A percentile compares a stretch with the other conserved stretches of the same genome.
These are phyloP conservation scores for Lepidium aucheri DNA, from an alignment of 345 rosid species.

Conservation along the genomic window DNA sequence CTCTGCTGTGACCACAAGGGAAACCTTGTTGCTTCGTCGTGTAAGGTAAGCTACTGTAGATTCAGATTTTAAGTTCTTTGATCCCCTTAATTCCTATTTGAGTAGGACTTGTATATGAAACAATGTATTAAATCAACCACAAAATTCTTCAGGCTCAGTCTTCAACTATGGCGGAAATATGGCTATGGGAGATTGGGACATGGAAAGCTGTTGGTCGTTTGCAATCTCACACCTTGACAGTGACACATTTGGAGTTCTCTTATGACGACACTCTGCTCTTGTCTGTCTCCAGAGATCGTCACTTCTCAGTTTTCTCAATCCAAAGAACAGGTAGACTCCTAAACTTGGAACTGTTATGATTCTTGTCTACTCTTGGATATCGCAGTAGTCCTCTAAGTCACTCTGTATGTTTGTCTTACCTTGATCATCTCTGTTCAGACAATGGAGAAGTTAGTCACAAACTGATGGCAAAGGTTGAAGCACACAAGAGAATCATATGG, in stretches of 20 bases:
- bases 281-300: conserved; percentile 93
- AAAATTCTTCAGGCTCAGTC: conserved; percentile 66
- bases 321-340: conserved; percentile 41
- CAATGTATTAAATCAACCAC: background rate
- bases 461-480: conserved; percentile 69
- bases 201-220: conserved; percentile 84
- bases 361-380: background rate
- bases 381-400: background rate
- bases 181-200: conserved; percentile 93
- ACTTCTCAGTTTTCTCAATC: conserved; percentile 74
- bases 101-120: background rate
- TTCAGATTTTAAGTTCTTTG: background rate
- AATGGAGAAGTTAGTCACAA: conserved; percentile 36
- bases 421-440: conserved; percentile 23
- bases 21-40: conserved; percentile 79
- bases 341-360: too few species aligned
- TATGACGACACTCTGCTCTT: conserved; percentile 65
- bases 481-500: conserved; percentile 97
- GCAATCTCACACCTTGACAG: conserved; percentile 92
- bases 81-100: background rate
- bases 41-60: conserved; percentile 53
- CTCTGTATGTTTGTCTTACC: background rate
- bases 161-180: conserved; percentile 74
- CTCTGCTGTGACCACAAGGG: conserved; percentile 72
- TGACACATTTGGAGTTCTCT: conserved; percentile 85